Conservation (phyloP, 2,329 filamentous ascomycete species). For the Pestalotiopsis sp. region DNA sequence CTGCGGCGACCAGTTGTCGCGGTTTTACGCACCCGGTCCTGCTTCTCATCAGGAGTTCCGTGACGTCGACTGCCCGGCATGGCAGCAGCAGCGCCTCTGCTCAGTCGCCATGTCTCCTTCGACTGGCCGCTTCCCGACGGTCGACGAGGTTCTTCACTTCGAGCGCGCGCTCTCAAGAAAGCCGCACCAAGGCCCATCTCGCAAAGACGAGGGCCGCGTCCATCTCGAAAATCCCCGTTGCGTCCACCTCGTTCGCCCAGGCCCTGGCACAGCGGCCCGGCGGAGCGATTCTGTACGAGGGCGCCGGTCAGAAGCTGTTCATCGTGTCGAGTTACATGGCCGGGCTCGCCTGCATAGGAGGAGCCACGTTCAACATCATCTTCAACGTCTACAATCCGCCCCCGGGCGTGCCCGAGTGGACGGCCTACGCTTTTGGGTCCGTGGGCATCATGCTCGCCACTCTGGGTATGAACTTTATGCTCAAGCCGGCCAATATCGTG, state of each 20-base stretch:
- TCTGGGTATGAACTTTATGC: constrained; percentile 62
- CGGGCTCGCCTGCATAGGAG: constrained; percentile 55
- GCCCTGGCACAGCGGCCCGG: constrained; percentile 58
- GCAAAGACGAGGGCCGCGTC: constrained; percentile 13
- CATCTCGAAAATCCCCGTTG: constrained; percentile 20
- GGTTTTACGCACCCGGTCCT: constrained; percentile 31
- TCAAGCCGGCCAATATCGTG: constrained; percentile 61
- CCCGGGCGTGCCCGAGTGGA: constrained; percentile 56
- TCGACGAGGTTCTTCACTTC: constrained; percentile 4
- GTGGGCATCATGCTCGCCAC: constrained; percentile 62
- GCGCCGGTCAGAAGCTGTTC: constrained; percentile 66
- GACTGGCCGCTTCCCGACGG: background rate
- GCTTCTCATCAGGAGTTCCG: constrained; percentile 27
- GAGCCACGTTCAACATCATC: constrained; percentile 54
- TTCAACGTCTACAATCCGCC: constrained; percentile 51
- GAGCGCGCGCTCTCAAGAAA: background rate
- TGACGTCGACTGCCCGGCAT: constrained; percentile 18
- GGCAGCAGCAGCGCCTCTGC: constrained; percentile 2
- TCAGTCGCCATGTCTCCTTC: constrained; percentile 1
- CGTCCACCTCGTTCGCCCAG: constrained; percentile 49
- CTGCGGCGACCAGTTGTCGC: constrained; percentile 25
- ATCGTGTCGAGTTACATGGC: constrained; percentile 62
- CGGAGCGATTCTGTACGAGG: constrained; percentile 65
- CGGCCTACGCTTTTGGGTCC: constrained; percentile 58
- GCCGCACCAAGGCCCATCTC: background rate